A percentile compares a stretch with the other conserved stretches of the same genome.
Evolutionary conservation across 192 early-diverging fungal species (phyloP).

Genomic region (Podila horticola): DNA sequence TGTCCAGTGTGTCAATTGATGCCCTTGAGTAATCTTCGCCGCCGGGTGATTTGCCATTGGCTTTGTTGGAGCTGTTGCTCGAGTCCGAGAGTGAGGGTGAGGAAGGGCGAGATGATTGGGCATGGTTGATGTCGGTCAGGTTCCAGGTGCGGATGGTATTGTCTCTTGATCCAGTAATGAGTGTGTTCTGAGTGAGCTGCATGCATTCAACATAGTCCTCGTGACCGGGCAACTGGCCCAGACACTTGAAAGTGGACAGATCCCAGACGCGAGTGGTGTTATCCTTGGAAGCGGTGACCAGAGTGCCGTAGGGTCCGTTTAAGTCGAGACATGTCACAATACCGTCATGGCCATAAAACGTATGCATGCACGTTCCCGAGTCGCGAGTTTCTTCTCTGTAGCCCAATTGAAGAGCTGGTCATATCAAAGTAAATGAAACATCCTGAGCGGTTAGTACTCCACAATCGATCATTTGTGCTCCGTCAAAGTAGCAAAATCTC

Average conservation of each 20-base stretch:
- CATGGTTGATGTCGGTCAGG: conserved; percentile 24
- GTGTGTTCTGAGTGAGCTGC: conserved; percentile 32
- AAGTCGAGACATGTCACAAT: conserved; percentile 67
- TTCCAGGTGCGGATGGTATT: conserved; percentile 33
- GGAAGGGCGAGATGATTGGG: conserved; percentile 8
- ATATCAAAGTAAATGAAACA: background rate
- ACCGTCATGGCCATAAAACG: conserved; percentile 69
- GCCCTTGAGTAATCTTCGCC: conserved; percentile 17
- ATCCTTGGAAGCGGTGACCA: conserved; percentile 76
- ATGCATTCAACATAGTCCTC: conserved; percentile 45
- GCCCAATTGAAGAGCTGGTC: conserved; percentile 35
- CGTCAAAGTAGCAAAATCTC: too few species aligned
- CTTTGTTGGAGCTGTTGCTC: conserved; percentile 8
- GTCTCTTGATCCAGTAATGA: conserved; percentile 52
- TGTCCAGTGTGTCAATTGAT: conserved; percentile 16
- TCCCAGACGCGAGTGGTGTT: conserved; percentile 80
- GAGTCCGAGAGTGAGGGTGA: conserved; percentile 19
- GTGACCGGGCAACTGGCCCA: conserved; percentile 63
- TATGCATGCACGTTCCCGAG: conserved; percentile 58
- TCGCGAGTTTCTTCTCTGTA: conserved; percentile 42
- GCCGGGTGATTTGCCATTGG: conserved; percentile 10
- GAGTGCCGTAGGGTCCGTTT: conserved; percentile 61
- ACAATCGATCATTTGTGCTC: too few species aligned
- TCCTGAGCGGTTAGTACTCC: background rate
- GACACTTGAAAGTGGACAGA: conserved; percentile 62